phyloP scores from a whole-genome alignment of 2,329 filamentous ascomycete species.

The Hymenoscyphus salicellus region DNA sequence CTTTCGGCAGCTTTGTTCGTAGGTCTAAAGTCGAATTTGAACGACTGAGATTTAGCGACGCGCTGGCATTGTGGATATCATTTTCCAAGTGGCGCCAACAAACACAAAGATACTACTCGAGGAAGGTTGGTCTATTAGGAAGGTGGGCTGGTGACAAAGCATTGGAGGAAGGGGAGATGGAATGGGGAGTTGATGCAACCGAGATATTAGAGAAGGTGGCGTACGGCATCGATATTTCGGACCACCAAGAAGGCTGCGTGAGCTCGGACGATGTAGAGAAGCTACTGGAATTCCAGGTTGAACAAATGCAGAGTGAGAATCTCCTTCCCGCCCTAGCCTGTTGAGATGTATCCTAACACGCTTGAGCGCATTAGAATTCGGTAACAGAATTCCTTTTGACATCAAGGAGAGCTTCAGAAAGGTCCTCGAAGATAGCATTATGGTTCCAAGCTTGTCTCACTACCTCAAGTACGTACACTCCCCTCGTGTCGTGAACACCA shows the following conservation, averaged over 20 bases:
- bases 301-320: slow-evolving; percentile 75
- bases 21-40: slow-evolving; percentile 76
- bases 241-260: slow-evolving; percentile 43
- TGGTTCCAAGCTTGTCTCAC: slow-evolving; percentile 71
- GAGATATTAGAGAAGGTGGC: slow-evolving; percentile 38
- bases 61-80: slow-evolving; percentile 73
- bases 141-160: slow-evolving; percentile 57
- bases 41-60: slow-evolving; percentile 75
- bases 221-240: slow-evolving; percentile 26
- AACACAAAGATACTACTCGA: slow-evolving; percentile 61
- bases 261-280: slow-evolving; percentile 79
- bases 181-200: slow-evolving; percentile 49
- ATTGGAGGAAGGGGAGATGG: slow-evolving; percentile 47
- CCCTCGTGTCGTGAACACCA: neutral
- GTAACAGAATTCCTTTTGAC: slow-evolving; percentile 71
- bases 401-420: slow-evolving; percentile 69
- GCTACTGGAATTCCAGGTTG: slow-evolving; percentile 82
- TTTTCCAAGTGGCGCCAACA: slow-evolving; percentile 79
- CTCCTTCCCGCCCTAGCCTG: neutral
- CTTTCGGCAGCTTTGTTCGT: slow-evolving; percentile 77
- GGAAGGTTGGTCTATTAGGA: slow-evolving; percentile 45
- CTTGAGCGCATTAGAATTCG: slow-evolving; percentile 55
- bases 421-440: slow-evolving; percentile 63
- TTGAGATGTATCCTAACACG: slow-evolving; percentile 23
- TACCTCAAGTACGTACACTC: slow-evolving; percentile 60